phyloP scores from a whole-genome alignment of 148 eudicot species.

The Nepenthes mirabilis region DNA sequence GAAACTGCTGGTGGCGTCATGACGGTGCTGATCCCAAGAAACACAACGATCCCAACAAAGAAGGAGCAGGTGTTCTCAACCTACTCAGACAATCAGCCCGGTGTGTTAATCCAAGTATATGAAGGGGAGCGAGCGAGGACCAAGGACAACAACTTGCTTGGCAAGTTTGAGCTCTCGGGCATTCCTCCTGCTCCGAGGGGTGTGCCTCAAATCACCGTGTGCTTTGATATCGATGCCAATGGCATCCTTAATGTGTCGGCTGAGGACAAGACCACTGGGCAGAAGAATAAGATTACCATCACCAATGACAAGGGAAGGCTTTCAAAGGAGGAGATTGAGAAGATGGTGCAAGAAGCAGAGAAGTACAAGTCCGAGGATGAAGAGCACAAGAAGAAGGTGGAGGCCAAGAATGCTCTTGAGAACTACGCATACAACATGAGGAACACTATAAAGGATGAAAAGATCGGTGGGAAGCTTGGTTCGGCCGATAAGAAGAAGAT shows the following conservation, averaged over 20 bases:
- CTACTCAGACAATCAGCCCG: conserved; percentile 29
- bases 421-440: conserved; percentile 2
- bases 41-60: neutral
- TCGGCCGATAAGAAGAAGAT: conserved; percentile 19
- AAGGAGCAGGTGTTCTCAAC: neutral
- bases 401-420: conserved; percentile 1
- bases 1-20: neutral
- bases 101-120: conserved; percentile 29
- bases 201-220: neutral
- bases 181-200: neutral
- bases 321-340: neutral
- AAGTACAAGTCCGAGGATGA: conserved; percentile 1
- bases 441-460: conserved; percentile 18
- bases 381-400: conserved; percentile 1
- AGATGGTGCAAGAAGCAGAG: neutral
- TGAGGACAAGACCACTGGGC: conserved; percentile 29
- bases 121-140: conserved; percentile 38
- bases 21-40: neutral
- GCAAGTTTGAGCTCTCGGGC: neutral
- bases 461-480: conserved; percentile 10
- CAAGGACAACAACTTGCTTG: conserved; percentile 29
- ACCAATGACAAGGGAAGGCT: conserved; percentile 28
- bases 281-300: conserved; percentile 29
- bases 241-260: conserved; percentile 35
- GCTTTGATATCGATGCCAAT: neutral